Conservation (phyloP, 225 moss, liverwort and hornwort genomes). For the Lunularia cruciata region DNA sequence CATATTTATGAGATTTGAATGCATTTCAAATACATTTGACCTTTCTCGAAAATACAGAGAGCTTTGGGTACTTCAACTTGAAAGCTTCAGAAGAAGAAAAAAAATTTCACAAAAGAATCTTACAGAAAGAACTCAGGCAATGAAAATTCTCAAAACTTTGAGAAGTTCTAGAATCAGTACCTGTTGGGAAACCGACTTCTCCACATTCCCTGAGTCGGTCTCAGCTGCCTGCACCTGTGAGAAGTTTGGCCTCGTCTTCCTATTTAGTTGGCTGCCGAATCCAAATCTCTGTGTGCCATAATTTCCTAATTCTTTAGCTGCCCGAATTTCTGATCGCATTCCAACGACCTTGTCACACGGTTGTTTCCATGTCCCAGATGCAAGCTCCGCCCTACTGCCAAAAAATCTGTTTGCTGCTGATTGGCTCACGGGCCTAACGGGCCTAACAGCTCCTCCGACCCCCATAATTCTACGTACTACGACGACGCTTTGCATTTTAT, state of each 20-base stretch:
- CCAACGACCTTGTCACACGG: background rate
- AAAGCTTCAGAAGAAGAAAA: background rate
- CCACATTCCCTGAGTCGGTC: background rate
- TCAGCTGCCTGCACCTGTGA: constrained; percentile 14
- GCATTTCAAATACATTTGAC: background rate
- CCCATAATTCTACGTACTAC: too few relatives aligned
- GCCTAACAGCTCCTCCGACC: too few relatives aligned
- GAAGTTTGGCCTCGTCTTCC: background rate
- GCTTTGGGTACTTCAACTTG: background rate
- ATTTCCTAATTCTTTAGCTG: background rate
- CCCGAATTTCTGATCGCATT: background rate
- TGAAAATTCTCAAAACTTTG: too few relatives aligned
- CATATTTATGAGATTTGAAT: constrained; percentile 18
- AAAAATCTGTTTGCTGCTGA: background rate
- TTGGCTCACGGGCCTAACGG: background rate
- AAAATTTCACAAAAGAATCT: too few relatives aligned
- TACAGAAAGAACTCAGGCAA: too few relatives aligned
- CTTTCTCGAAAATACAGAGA: background rate
- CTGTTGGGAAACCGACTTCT: constrained; percentile 16
- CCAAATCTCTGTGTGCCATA: background rate
- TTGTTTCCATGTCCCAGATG: background rate
- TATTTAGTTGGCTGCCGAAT: background rate
- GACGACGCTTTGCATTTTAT: too few relatives aligned
- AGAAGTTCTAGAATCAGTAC: too few relatives aligned
- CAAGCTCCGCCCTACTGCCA: background rate